Evolutionary conservation across 768 basidiomycete species (phyloP), one percentile per base, ranked within the genome.

Genomic region (Mrakia frigida): DNA sequence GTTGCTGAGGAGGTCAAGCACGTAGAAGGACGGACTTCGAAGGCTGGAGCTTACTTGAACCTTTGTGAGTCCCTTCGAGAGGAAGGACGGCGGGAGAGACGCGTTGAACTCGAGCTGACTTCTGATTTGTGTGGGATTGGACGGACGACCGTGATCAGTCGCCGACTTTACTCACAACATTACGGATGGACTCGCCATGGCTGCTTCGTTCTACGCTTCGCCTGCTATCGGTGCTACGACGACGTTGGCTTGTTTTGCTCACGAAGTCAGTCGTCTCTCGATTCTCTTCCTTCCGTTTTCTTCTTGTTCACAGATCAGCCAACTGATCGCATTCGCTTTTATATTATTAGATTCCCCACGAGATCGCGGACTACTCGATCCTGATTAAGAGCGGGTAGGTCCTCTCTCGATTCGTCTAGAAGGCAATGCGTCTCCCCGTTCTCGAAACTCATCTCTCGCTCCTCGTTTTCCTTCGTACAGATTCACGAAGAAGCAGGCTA

Each of bases 331-430:
- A 13, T 23, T 25, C 37, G 1, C 14, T 43, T 41, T 25, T 6
- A 21, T 0, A 28, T 81, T 92, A 92, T 2, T 93, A 96, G 84
- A 95, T 96, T 73, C 94, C 94, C 25, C 93, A 96, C 81, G 93
- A 96, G 86, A 95, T 96, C 78, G 94, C 93, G n/a, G 94, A 95
- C 82, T 95, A 94, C 81, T 93, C 92, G n/a, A 94, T 95, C 79
- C 86, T 94, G 50, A 88, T 94, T 80, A 82, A 73, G 71, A 56
- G 41, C 76, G 63, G 76, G 75, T 56, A 21, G 39, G 71, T 60
- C 59, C 21, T 21, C n/a, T 23, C 11, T n/a, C 28, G 4, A 52
- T 9, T 21, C 35, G 25, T 50, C 13, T 5, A n/a, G 23, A 81
- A 61, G 35, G 0, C 37, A 21, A n/a, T 39, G 35, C 63, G 46